Conservation (phyloP, 176 grass and related monocot genomes). For the Oryza officinalis region DNA sequence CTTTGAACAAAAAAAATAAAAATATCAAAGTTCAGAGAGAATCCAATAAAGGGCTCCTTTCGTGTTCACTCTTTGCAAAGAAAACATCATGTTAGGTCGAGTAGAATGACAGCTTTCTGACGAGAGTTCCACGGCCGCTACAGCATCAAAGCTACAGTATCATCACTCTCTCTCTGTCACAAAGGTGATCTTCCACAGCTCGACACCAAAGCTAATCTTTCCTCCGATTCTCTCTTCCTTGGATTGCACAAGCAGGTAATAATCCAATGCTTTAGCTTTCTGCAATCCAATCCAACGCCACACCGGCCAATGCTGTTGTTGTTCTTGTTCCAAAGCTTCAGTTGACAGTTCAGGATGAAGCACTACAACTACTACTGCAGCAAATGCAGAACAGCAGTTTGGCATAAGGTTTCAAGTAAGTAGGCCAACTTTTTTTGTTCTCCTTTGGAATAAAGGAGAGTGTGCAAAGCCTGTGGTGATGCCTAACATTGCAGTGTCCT, state of each 20-base stretch:
- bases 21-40: neutral
- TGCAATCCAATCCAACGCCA: neutral
- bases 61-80: neutral
- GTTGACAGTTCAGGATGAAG: neutral
- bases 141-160: slow-evolving; percentile 27
- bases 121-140: slow-evolving; percentile 2
- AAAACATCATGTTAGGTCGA: neutral
- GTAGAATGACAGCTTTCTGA: neutral
- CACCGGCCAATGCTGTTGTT: neutral
- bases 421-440: neutral
- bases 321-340: neutral
- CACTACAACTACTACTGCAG: neutral
- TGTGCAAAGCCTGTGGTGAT: neutral
- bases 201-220: neutral
- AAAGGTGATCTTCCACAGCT: slow-evolving; percentile 20
- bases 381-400: neutral
- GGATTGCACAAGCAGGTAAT: neutral
- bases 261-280: neutral
- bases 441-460: neutral
- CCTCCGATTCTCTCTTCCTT: neutral
- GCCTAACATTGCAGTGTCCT: slow-evolving; percentile 14
- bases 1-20: neutral
- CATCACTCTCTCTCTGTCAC: slow-evolving; percentile 3
- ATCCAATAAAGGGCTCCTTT: neutral
- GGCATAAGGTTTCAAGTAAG: neutral